Evolutionary conservation across 768 basidiomycete species (phyloP).

Genomic region (Hygrophorus russula): DNA sequence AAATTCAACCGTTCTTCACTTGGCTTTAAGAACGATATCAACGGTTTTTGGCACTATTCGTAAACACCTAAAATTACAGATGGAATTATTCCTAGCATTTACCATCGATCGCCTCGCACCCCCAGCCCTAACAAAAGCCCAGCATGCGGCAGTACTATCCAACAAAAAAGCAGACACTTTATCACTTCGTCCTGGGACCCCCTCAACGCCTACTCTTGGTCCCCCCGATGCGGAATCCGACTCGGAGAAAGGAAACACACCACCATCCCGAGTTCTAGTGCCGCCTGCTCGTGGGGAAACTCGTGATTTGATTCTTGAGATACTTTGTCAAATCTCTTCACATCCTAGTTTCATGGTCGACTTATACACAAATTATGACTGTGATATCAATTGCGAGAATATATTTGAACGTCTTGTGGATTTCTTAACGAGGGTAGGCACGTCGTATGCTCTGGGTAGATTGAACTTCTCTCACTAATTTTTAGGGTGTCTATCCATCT

Average conservation of each 20-base stretch:
- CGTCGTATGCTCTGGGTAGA: conserved; percentile 1
- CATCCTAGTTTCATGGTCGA: conserved; percentile 93
- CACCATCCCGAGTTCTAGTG: conserved; percentile 47
- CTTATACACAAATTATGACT: conserved; percentile 93
- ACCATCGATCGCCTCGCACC: conserved; percentile 83
- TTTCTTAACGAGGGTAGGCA: conserved; percentile 71
- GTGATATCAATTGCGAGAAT: conserved; percentile 94
- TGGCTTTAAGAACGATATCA: conserved; percentile 74
- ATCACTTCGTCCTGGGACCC: conserved; percentile 45
- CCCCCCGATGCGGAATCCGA: conserved; percentile 27
- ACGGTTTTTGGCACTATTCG: conserved; percentile 86
- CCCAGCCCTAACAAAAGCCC: conserved; percentile 23
- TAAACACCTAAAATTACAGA: conserved; percentile 80
- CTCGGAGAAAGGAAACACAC: conserved; percentile 29
- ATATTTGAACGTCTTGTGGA: conserved; percentile 83
- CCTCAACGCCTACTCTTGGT: conserved; percentile 31
- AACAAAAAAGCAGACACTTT: conserved; percentile 24
- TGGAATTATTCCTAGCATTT: conserved; percentile 91
- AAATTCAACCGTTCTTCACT: conserved; percentile 65
- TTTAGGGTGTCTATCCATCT: conserved; percentile 70
- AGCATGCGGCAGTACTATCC: conserved; percentile 11
- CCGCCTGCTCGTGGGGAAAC: conserved; percentile 80
- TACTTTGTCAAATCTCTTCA: conserved; percentile 67
- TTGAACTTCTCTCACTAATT: conserved; percentile 2
- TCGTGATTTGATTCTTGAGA: conserved; percentile 83